Evolutionary conservation across 352 stramenopile species (phyloP).

Genomic region (Pythium coloratum): DNA sequence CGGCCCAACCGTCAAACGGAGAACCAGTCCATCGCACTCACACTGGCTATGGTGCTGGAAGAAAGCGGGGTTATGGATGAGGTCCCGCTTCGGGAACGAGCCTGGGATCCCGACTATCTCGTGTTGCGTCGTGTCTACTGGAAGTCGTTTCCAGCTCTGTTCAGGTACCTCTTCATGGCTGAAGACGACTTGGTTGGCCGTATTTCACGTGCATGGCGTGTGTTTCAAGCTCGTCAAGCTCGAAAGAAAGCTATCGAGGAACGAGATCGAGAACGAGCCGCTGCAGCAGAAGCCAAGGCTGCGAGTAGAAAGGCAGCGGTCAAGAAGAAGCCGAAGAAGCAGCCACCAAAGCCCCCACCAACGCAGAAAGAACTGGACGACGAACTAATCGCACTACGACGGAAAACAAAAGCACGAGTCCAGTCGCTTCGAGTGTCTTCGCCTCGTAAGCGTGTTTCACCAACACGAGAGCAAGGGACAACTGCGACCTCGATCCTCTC

Average conservation of each 20-base stretch:
- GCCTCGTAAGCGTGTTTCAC: not conserved
- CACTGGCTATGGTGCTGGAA: slow-evolving; percentile 6
- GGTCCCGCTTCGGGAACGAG: not conserved
- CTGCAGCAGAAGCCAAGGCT: not conserved
- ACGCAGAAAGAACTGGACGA: not conserved
- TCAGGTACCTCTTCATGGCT: slow-evolving; percentile 15
- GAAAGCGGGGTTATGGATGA: not conserved
- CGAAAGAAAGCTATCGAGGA: slow-evolving; percentile 6
- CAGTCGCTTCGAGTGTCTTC: slow-evolving; percentile 8
- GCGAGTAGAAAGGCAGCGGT: not conserved
- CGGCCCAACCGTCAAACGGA: not conserved
- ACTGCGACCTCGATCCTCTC: not conserved
- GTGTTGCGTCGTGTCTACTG: slow-evolving; percentile 12
- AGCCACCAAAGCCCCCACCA: not conserved
- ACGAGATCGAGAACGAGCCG: slow-evolving; percentile 8
- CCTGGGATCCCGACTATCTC: slow-evolving; percentile 16
- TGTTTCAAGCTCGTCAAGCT: slow-evolving; percentile 7
- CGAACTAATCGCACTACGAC: slow-evolving; percentile 3
- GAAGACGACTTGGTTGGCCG: slow-evolving; percentile 22
- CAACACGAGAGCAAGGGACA: not conserved
- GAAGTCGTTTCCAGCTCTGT: slow-evolving; percentile 13
- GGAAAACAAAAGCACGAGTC: slow-evolving; percentile 18
- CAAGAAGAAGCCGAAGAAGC: slow-evolving; percentile 15
- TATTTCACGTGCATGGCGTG: slow-evolving; percentile 18
- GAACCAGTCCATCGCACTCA: slow-evolving; percentile 19